Evolutionary conservation across 2,329 filamentous ascomycete genomes (phyloP).

Genomic region (Pseudocercospora musae): DNA sequence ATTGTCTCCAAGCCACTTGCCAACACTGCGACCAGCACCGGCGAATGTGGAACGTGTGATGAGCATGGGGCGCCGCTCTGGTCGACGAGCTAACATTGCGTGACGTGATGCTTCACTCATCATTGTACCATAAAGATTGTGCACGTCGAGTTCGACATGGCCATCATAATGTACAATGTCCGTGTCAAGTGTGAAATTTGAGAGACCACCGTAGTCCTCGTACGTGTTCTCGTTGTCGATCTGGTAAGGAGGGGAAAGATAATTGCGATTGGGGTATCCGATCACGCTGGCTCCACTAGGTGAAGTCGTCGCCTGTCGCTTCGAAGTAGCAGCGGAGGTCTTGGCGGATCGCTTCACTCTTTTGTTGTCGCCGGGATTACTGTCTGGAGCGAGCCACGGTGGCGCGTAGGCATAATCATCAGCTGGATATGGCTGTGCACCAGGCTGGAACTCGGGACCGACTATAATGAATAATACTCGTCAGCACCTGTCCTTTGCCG

Average conservation of each 20-base stretch:
- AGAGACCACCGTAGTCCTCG: constrained; percentile 42
- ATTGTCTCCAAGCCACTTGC: constrained; percentile 58
- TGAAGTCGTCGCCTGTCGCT: constrained; percentile 16
- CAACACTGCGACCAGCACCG: constrained; percentile 53
- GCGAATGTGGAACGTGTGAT: constrained; percentile 63
- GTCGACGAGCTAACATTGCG: constrained; percentile 66
- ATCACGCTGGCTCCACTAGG: constrained; percentile 14
- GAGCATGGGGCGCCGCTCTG: constrained; percentile 62
- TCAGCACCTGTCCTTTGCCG: background rate
- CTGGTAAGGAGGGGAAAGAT: constrained; percentile 62
- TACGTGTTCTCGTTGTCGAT: constrained; percentile 54
- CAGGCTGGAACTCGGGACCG: constrained; percentile 61
- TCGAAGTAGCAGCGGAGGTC: background rate
- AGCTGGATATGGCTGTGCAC: constrained; percentile 21
- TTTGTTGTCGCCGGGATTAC: constrained; percentile 21
- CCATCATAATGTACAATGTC: constrained; percentile 67
- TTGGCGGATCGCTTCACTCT: constrained; percentile 12
- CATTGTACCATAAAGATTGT: constrained; percentile 73
- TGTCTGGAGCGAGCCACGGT: constrained; percentile 39
- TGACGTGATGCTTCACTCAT: constrained; percentile 64
- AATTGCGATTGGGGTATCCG: constrained; percentile 40
- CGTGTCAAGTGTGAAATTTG: constrained; percentile 56
- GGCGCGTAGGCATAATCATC: constrained; percentile 29
- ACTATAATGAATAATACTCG: background rate
- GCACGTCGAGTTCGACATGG: constrained; percentile 67